These are phyloP conservation scores for Beta macrorhiza DNA, from an alignment of 179 eudicot genomes.

Conservation along the genomic window DNA sequence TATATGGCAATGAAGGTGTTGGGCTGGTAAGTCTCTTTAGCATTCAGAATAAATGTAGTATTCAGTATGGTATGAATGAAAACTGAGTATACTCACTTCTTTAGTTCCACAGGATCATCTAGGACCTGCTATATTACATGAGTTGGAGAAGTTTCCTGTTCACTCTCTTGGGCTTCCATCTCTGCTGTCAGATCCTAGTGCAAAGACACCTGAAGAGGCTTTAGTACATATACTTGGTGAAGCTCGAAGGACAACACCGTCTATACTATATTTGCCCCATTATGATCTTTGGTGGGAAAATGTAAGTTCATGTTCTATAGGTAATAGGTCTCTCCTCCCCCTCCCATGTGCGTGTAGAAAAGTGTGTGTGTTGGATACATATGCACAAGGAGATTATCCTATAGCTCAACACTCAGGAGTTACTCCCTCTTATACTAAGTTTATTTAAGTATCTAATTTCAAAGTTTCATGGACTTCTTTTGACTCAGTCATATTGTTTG, in stretches of 20 bases:
- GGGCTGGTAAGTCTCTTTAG: slow-evolving; percentile 73
- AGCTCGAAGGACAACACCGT: slow-evolving; percentile 97
- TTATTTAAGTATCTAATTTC: not conserved
- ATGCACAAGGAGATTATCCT: not conserved
- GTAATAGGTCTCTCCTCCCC: not conserved
- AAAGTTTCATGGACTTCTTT: slow-evolving; percentile 2
- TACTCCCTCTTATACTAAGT: not conserved
- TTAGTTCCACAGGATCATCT: slow-evolving; percentile 84
- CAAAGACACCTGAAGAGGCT: slow-evolving; percentile 99
- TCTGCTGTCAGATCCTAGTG: slow-evolving; percentile 98
- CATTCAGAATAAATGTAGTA: not conserved
- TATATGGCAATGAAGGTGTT: slow-evolving; percentile 74
- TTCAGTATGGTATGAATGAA: slow-evolving; percentile 13
- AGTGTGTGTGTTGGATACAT: not conserved
- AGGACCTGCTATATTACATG: slow-evolving; percentile 96
- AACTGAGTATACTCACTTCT: slow-evolving; percentile 44
- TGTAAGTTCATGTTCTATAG: slow-evolving; percentile 43
- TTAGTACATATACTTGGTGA: slow-evolving; percentile 95
- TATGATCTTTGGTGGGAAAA: slow-evolving; percentile 96
- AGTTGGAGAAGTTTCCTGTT: slow-evolving; percentile 97
- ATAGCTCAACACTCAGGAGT: not conserved
- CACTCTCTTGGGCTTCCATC: slow-evolving; percentile 97
- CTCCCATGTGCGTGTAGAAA: not conserved
- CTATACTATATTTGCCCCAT: slow-evolving; percentile 85
- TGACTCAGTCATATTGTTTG: slow-evolving; percentile 23